Conservation (phyloP, 306 rosid genomes). For the Quercus agrifolia region DNA sequence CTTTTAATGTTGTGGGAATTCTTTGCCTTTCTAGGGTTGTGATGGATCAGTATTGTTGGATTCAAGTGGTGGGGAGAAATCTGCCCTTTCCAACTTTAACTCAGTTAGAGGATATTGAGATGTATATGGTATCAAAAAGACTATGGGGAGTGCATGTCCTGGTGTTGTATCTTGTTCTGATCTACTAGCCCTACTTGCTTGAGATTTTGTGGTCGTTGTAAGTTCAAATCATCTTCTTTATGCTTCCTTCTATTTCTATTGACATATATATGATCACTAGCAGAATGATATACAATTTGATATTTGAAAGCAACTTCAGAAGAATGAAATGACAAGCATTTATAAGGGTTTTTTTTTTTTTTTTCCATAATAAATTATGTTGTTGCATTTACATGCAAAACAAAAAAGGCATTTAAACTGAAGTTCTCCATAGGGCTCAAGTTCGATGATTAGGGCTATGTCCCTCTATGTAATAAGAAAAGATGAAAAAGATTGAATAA, state of each 20-base stretch:
- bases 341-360: too few species aligned
- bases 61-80: conserved; percentile 55
- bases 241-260: too few species aligned
- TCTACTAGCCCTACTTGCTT: conserved; percentile 68
- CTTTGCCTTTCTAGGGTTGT: conserved; percentile 57
- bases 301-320: neutral
- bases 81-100: conserved; percentile 59
- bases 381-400: too few species aligned
- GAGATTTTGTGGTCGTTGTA: conserved; percentile 79
- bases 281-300: neutral
- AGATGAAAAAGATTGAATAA: too few species aligned
- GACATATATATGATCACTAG: too few species aligned
- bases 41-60: conserved; percentile 80
- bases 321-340: too few species aligned
- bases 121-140: conserved; percentile 61
- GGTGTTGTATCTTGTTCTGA: conserved; percentile 93
- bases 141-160: conserved; percentile 66
- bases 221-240: neutral
- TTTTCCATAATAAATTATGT: too few species aligned
- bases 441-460: too few species aligned
- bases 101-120: conserved; percentile 81
- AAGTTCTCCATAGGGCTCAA: too few species aligned
- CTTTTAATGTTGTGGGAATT: too few species aligned
- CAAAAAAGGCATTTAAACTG: too few species aligned
- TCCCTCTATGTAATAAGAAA: too few species aligned